Evolutionary conservation across 495 filamentous ascomycete genomes (phyloP), one percentile per base, ranked within the genome.

Genomic region (Rhypophila decipiens): DNA sequence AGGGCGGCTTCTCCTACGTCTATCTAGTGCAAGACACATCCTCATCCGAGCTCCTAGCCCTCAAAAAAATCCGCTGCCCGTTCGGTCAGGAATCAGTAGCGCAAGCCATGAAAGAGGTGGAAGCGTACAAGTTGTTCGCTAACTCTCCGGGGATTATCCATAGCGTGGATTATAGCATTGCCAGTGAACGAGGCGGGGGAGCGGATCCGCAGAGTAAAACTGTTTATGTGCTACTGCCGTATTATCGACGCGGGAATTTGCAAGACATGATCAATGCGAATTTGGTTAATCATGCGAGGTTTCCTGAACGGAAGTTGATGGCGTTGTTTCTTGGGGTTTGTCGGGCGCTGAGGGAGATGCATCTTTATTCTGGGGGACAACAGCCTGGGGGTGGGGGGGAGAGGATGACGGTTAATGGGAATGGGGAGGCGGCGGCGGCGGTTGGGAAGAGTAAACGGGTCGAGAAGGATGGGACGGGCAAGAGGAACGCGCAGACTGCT

Each of bases 221-320:
- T 1, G 93, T 97, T 18, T 97, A 97, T 59, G 94, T 98, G 50
- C 70, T 98, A 23, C 77, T 98, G 13, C 93, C 93, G 5, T 98
- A 97, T 66, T 98, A 95, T 67, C 77, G 88, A 50, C 74, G 93
- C 34, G 93, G 93, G 17, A 98, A 98, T 58, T 75, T 98, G 22
- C 93, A 98, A 63, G 93, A 98, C 68, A 85, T 91, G 36, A 96
- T 98, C 73, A 98, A 98, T 60, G 93, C 93, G 50, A 98, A 98
- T 66, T 68, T 97, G 41, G 90, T 98, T 72, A 97, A 98, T 65
- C 88, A 95, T 52, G 87, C 87, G n/a, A 78, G 74, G 39, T 96
- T 98, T 59, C 93, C 93, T 0, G 90, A 95, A 50, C 80, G 83
- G 66, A 73, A 81, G 52, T 69, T 98, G 39, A 90, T 97, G 91